A percentile compares a stretch with the other conserved stretches of the same genome.
Evolutionary conservation across 257 asterid genomes (phyloP).

Genomic region (Solanum infundibuliforme): DNA sequence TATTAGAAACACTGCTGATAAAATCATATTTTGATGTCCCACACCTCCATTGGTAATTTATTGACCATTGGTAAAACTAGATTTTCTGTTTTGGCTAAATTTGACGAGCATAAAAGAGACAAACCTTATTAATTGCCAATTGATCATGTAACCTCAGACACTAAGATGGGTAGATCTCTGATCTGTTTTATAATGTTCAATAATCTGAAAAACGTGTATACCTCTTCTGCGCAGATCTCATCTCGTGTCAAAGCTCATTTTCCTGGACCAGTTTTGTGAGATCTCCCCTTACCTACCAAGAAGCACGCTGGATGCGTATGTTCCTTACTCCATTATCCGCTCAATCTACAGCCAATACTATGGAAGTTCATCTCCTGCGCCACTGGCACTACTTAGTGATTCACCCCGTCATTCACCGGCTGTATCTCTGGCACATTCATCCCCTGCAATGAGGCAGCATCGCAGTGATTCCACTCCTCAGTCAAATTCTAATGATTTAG

Average conservation of each 20-base stretch:
- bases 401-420: constrained; percentile 87
- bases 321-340: constrained; percentile 78
- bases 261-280: constrained; percentile 84
- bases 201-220: not conserved
- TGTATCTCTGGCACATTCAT: constrained; percentile 51
- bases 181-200: not conserved
- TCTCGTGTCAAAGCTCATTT: constrained; percentile 79
- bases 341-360: constrained; percentile 85
- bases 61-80: not conserved
- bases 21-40: not conserved
- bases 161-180: not conserved
- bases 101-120: not conserved
- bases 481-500: constrained; percentile 38
- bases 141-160: not conserved
- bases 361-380: constrained; percentile 46
- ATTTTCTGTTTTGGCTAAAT: not conserved
- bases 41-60: not conserved
- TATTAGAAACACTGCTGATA: not conserved
- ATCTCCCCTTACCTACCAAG: constrained; percentile 75
- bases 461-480: constrained; percentile 50
- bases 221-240: constrained; percentile 39
- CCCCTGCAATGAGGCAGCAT: constrained; percentile 62
- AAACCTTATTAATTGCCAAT: not conserved
- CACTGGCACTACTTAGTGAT: constrained; percentile 35
- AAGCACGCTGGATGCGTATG: constrained; percentile 69